These are phyloP conservation scores for Xylaria nigripes DNA, from an alignment of 495 filamentous ascomycete genomes.

Conservation along the genomic window DNA sequence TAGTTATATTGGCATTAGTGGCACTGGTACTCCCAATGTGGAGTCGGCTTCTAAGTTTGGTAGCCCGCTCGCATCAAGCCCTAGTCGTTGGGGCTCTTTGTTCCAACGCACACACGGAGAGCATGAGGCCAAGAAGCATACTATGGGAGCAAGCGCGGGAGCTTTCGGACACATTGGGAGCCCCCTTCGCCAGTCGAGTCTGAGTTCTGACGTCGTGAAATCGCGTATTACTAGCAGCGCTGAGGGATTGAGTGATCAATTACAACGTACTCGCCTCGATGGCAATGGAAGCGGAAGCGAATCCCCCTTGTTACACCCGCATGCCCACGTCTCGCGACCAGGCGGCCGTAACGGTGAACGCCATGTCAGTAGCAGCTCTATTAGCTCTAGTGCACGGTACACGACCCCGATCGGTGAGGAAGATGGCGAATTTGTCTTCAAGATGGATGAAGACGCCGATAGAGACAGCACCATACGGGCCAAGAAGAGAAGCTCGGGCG, in stretches of 20 bases:
- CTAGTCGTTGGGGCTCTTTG: conserved; percentile 77
- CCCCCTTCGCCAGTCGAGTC: conserved; percentile 77
- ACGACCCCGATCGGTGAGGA: conserved; percentile 70
- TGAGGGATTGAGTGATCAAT: conserved; percentile 59
- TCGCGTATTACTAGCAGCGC: conserved; percentile 28
- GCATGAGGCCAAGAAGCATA: conserved; percentile 50
- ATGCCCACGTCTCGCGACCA: conserved; percentile 23
- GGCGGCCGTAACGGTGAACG: conserved; percentile 35
- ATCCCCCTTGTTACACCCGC: conserved; percentile 35
- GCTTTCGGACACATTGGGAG: conserved; percentile 86
- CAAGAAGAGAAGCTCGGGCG: conserved; percentile 36
- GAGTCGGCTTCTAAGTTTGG: conserved; percentile 62
- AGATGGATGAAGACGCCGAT: conserved; percentile 70
- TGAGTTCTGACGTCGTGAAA: conserved; percentile 58
- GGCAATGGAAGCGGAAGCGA: conserved; percentile 31
- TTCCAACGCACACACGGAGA: conserved; percentile 72
- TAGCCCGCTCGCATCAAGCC: conserved; percentile 68
- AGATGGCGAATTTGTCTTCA: conserved; percentile 67
- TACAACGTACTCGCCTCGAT: conserved; percentile 47
- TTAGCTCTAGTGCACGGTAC: conserved; percentile 44
- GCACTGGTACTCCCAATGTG: conserved; percentile 35
- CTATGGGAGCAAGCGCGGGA: conserved; percentile 39
- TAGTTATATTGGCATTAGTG: conserved; percentile 26
- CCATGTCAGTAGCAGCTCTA: conserved; percentile 45
- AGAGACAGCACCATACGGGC: conserved; percentile 35